Evolutionary conservation across 75 land plant genomes (phyloP).

Genomic region (Picea glauca): DNA sequence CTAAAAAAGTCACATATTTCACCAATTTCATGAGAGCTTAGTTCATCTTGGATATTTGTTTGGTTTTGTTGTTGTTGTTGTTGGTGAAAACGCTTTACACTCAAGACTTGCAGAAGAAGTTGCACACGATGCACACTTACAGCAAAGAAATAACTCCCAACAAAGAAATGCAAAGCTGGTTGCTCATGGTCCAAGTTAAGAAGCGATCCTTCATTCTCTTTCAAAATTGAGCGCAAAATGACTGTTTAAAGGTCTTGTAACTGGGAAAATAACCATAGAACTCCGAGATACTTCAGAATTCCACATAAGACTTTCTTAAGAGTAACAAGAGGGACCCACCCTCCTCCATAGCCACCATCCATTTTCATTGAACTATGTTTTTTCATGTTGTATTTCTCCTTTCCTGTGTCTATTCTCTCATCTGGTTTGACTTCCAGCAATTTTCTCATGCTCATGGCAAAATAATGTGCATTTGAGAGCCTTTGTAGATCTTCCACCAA

Average conservation of each 20-base stretch:
- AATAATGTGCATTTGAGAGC: constrained; percentile 81
- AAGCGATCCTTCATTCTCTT: constrained; percentile 86
- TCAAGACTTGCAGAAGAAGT: constrained; percentile 90
- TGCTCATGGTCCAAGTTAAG: constrained; percentile 95
- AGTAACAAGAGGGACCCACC: constrained; percentile 98
- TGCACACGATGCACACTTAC: constrained; percentile 98
- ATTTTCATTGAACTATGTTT: constrained; percentile 21
- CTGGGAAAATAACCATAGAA: constrained; percentile 97
- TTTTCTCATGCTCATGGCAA: constrained; percentile 85
- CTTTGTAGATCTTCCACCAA: constrained; percentile 82
- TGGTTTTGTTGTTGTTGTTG: constrained; percentile 34
- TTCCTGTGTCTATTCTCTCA: constrained; percentile 45
- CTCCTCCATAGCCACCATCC: constrained; percentile 30
- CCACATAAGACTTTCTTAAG: constrained; percentile 92
- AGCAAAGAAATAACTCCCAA: constrained; percentile 98
- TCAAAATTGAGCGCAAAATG: constrained; percentile 76
- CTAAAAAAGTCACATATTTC: constrained; percentile 98
- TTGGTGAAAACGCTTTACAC: constrained; percentile 85
- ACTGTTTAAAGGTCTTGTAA: constrained; percentile 85
- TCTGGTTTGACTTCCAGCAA: constrained; percentile 68
- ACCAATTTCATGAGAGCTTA: constrained; percentile 62
- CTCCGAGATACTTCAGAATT: constrained; percentile 93
- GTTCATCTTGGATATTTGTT: constrained; percentile 61
- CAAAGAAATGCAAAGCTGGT: constrained; percentile 95
- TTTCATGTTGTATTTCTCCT: constrained; percentile 39